Base-by-base conservation (phyloP, 2,329 filamentous ascomycete genomes). In the Arthrobotrys sinensis region DNA sequence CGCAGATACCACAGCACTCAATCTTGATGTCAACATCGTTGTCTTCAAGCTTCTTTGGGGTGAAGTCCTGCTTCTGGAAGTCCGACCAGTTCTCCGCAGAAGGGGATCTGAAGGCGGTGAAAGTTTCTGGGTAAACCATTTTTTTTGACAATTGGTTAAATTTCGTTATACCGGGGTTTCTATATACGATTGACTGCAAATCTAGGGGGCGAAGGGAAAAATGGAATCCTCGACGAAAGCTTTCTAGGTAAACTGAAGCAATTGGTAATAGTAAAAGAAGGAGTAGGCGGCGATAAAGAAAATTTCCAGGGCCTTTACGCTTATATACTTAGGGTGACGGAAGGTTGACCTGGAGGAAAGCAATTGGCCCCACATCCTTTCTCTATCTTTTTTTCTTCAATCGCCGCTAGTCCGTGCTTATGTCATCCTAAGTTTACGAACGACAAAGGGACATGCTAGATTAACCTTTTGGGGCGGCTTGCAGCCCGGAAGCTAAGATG, bases 11-110 rank as follows among this genome's bases (percentile, higher is more conserved):
- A 83, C 92, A 95, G 83, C 89, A 91, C 81, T 94, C 90, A 82
- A 97, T 91, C 87, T 94, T 92, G 85, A 97, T 89, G 83, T 97
- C 93, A 82, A 97, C 90, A 83, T 97, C 93, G 85, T 93, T 89
- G 83, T 94, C 92, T 80, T 91, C 93, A 83, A 96, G 96, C 16
- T 92, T 92, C 86, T 96, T 96, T 75, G 94, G 90, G 81, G 90
- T 89, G 86, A 93, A 93, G 45, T 79, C 76, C 53, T 75, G 69
- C 36, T 79, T 75, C 28, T 75, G 45, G 28, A 70, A 79, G 10
- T 75, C 69, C 40, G 53, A 63, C 75, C 75, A 78, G 28, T 67
- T 62, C 52, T 78, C 67, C 46, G 50, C 52, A 50, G 46, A 57
- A 34, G 67, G 65, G 16, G 66, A 68, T 34, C 69, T 70, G 53